Evolutionary conservation across 2,329 filamentous ascomycete genomes (phyloP), one percentile per base, ranked within the genome.

Genomic region (Colletotrichum acutatum): DNA sequence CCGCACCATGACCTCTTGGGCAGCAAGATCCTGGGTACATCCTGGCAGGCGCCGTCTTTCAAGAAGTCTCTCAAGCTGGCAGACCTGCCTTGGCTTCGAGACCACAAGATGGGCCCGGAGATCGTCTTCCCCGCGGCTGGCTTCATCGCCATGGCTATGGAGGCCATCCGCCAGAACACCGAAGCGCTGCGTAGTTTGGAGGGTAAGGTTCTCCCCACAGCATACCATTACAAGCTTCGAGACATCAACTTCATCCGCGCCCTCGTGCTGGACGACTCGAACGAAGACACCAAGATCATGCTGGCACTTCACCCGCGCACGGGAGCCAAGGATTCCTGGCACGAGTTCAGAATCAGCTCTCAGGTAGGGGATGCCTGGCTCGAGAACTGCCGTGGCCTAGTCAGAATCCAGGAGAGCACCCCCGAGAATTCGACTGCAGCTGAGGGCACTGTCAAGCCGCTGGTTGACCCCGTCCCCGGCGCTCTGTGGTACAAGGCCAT

Each of bases 91-190:
- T 86, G 86, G 26, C 82, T 83, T 9, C 77, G 83, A 60, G 82
- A 85, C 72, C 84, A 85, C 77, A 70, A 77, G 57, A 83, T 85
- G 82, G 80, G 84, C 63, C 83, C 80, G 75, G 79, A 85, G 46
- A 81, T 81, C 67, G 81, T 85, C 76, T 81, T 82, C 58, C 80
- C 84, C 1, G 62, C 37, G 4, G 56, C 62, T 3, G 67, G 62
- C 7, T 74, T 57, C 9, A 19, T 66, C 22, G 32, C 71, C 34
- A 74, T 74, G 67, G 71, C 71, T 8, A 54, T 63, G 8, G 71
- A 74, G 37, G 71, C 67, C 11, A 52, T 67, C 16, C 52, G 49
- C 22, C 67, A 74, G 52, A 53, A 32, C 26, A 49, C n/a, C 4
- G 34, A 9, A 28, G 49, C 19, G 32, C 42, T 28, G 49, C 46